These are phyloP conservation scores for Conticribra guillardii DNA, from an alignment of 108 stramenopile species.

Conservation along the genomic window DNA sequence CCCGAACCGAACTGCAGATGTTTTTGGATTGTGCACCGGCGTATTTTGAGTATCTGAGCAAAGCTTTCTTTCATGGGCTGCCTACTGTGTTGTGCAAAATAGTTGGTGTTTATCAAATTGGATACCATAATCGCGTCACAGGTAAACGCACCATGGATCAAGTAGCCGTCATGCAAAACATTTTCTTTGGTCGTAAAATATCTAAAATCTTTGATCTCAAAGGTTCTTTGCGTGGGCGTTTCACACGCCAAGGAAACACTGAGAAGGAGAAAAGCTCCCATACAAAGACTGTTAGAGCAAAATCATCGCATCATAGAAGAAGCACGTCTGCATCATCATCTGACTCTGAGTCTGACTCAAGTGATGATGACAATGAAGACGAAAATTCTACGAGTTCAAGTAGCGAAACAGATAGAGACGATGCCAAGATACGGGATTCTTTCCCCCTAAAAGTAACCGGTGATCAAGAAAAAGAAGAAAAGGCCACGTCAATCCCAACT, in stretches of 20 bases:
- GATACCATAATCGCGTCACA: slow-evolving; percentile 92
- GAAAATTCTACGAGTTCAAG: slow-evolving; percentile 20
- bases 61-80: slow-evolving; percentile 94
- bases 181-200: slow-evolving; percentile 93
- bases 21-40: slow-evolving; percentile 96
- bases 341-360: slow-evolving; percentile 32
- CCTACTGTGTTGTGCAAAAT: slow-evolving; percentile 96
- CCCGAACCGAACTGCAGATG: slow-evolving; percentile 96
- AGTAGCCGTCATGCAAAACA: slow-evolving; percentile 90
- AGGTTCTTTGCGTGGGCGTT: slow-evolving; percentile 91
- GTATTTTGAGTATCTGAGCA: slow-evolving; percentile 96
- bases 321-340: slow-evolving; percentile 47
- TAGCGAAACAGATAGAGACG: slow-evolving; percentile 28
- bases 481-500: slow-evolving; percentile 50
- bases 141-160: slow-evolving; percentile 96
- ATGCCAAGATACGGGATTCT: slow-evolving; percentile 6
- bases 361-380: slow-evolving; percentile 45
- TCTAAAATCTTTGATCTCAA: slow-evolving; percentile 93
- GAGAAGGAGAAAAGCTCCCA: slow-evolving; percentile 35
- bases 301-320: slow-evolving; percentile 30
- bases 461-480: slow-evolving; percentile 38
- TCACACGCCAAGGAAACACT: slow-evolving; percentile 72
- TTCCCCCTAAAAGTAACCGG: background rate
- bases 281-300: background rate
- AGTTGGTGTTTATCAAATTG: slow-evolving; percentile 97